These are phyloP conservation scores for Erysimum cheiri DNA, from an alignment of 441 rosid genomes.

Conservation along the genomic window DNA sequence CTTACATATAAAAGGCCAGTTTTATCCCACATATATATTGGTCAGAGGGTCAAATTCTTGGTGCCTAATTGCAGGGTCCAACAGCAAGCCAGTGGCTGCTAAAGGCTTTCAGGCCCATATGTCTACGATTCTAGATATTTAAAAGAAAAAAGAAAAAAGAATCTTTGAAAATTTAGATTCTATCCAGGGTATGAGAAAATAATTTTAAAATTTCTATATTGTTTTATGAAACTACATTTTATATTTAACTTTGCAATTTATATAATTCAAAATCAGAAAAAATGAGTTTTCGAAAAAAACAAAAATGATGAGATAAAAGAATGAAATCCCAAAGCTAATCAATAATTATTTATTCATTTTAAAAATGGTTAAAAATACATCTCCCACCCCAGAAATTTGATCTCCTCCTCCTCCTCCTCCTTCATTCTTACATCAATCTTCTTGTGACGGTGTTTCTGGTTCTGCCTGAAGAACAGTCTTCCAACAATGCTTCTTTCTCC, in stretches of 20 bases:
- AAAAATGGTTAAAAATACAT: constrained; percentile 31
- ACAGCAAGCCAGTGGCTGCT: not conserved
- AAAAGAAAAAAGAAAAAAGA: too few species aligned
- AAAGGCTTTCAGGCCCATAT: not conserved
- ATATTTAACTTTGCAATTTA: too few species aligned
- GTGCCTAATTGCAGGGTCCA: not conserved
- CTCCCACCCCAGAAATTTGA: constrained; percentile 22
- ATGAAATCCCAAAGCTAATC: not conserved
- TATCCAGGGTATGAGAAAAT: too few species aligned
- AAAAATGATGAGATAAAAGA: too few species aligned
- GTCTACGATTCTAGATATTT: too few species aligned
- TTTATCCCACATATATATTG: too few species aligned
- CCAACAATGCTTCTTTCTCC: constrained; percentile 29
- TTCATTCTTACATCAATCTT: constrained; percentile 26
- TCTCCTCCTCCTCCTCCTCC: constrained; percentile 24
- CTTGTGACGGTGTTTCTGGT: constrained; percentile 38
- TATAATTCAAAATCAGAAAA: too few species aligned
- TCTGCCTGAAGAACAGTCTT: constrained; percentile 42
- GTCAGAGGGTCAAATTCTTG: not conserved
- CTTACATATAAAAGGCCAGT: too few species aligned
- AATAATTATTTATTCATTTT: not conserved
- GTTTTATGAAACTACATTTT: too few species aligned
- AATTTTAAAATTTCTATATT: too few species aligned
- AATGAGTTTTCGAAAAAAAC: too few species aligned
- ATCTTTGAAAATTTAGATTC: too few species aligned